A percentile compares a stretch with the other conserved stretches of the same genome.
Conservation (phyloP, 1,139 yeast species). For the Diutina mesorugosa region DNA sequence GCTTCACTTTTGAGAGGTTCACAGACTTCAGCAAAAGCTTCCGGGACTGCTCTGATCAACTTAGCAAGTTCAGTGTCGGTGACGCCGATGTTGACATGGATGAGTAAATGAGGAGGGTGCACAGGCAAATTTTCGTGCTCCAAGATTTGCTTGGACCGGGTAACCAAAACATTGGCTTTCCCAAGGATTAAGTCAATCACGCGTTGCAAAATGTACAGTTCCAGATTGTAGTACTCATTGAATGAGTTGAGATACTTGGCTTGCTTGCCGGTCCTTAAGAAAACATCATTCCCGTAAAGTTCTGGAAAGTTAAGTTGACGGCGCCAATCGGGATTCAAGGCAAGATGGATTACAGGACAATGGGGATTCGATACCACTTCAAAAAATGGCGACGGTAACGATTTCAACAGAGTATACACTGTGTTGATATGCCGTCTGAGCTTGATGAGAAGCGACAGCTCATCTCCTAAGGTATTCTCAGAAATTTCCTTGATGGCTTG, state of each 20-base stretch:
- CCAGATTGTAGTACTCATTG: constrained; percentile 36
- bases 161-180: constrained; percentile 44
- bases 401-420: constrained; percentile 10
- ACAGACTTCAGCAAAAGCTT: background rate
- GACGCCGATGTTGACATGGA: constrained; percentile 46
- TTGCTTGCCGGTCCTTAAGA: constrained; percentile 27
- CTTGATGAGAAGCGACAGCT: constrained; percentile 18
- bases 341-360: constrained; percentile 60
- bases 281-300: constrained; percentile 30
- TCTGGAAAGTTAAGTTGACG: constrained; percentile 29
- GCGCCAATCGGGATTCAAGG: constrained; percentile 32
- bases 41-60: background rate
- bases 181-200: constrained; percentile 43
- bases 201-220: constrained; percentile 48
- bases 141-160: constrained; percentile 57
- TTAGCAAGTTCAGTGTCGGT: constrained; percentile 35
- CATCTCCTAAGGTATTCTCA: constrained; percentile 15
- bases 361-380: constrained; percentile 42
- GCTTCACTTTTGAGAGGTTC: background rate
- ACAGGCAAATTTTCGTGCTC: constrained; percentile 72
- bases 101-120: constrained; percentile 51
- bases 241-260: constrained; percentile 21
- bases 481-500: constrained; percentile 30
- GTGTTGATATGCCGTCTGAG: constrained; percentile 15
- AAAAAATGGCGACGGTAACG: constrained; percentile 13